These are phyloP conservation scores for Cutaneotrichosporon mucoides DNA, from an alignment of 1,284 basidiomycete genomes.

Conservation along the genomic window DNA sequence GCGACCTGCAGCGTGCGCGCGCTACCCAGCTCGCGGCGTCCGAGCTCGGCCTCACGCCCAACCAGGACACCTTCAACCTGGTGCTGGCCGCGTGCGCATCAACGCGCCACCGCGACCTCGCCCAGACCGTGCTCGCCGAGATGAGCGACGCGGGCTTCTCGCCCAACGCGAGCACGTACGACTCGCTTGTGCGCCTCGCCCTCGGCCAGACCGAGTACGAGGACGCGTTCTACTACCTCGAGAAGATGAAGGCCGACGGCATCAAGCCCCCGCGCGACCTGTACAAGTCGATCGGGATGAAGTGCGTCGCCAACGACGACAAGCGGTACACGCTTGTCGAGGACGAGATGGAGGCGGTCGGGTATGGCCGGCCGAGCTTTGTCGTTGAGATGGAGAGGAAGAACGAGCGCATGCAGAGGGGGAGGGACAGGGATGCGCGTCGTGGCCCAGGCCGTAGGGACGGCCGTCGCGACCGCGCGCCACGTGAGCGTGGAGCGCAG, in stretches of 20 bases:
- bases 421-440: background rate
- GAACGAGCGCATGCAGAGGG: background rate
- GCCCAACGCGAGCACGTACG: constrained; percentile 61
- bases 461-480: background rate
- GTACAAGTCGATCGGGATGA: constrained; percentile 62
- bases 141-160: constrained; percentile 46
- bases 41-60: constrained; percentile 58
- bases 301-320: constrained; percentile 60
- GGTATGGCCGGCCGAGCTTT: constrained; percentile 41
- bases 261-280: constrained; percentile 56
- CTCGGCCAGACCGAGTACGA: constrained; percentile 70
- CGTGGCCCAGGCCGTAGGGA: background rate
- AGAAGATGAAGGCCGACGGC: constrained; percentile 70
- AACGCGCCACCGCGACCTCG: constrained; percentile 32
- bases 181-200: constrained; percentile 63
- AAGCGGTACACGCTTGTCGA: constrained; percentile 62
- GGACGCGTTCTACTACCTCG: constrained; percentile 80
- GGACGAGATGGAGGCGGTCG: constrained; percentile 63
- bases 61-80: constrained; percentile 64
- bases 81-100: constrained; percentile 63
- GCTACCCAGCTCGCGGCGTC: constrained; percentile 65
- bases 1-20: constrained; percentile 70
- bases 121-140: constrained; percentile 38
- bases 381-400: background rate
- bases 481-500: background rate